A percentile compares a stretch with the other conserved stretches of the same genome.
Conservation (phyloP, 1,284 basidiomycete genomes). For the Pseudomicrostroma phylloplanum region DNA sequence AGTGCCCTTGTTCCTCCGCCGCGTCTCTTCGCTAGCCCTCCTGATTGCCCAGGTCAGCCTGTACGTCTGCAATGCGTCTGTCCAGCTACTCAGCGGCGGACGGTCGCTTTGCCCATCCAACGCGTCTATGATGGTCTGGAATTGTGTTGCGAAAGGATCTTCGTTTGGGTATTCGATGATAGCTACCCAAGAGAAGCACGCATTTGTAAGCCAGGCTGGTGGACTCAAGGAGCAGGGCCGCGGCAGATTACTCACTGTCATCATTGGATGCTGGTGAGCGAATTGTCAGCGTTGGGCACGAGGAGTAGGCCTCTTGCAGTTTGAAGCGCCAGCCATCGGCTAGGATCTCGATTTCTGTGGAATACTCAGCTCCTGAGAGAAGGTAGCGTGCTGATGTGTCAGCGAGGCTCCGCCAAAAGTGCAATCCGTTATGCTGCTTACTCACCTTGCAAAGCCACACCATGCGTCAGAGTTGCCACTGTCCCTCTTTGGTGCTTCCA, state of each 20-base stretch:
- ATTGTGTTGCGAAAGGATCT: constrained; percentile 24
- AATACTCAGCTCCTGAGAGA: constrained; percentile 11
- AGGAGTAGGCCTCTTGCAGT: constrained; percentile 20
- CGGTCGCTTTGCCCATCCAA: background rate
- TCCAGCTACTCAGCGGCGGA: constrained; percentile 11
- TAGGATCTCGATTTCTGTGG: constrained; percentile 27
- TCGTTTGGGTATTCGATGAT: constrained; percentile 10
- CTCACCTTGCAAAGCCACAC: constrained; percentile 25
- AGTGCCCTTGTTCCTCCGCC: no score
- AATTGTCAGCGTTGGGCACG: constrained; percentile 15
- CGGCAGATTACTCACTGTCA: constrained; percentile 16
- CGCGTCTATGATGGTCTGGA: constrained; percentile 14
- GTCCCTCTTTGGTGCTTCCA: constrained; percentile 29
- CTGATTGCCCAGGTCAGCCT: constrained; percentile 22
- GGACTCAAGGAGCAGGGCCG: no score
- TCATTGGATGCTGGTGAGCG: constrained; percentile 12
- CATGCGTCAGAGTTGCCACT: constrained; percentile 21
- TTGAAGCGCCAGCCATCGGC: constrained; percentile 31
- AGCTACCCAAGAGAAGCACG: background rate
- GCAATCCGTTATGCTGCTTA: background rate
- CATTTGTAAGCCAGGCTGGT: background rate
- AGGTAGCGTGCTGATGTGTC: background rate
- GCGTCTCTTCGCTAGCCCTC: constrained; percentile 10
- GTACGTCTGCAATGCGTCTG: constrained; percentile 19
- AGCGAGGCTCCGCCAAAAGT: no score